These are phyloP conservation scores for Hevea brasiliensis DNA, from an alignment of 345 rosid genomes.

Conservation along the genomic window DNA sequence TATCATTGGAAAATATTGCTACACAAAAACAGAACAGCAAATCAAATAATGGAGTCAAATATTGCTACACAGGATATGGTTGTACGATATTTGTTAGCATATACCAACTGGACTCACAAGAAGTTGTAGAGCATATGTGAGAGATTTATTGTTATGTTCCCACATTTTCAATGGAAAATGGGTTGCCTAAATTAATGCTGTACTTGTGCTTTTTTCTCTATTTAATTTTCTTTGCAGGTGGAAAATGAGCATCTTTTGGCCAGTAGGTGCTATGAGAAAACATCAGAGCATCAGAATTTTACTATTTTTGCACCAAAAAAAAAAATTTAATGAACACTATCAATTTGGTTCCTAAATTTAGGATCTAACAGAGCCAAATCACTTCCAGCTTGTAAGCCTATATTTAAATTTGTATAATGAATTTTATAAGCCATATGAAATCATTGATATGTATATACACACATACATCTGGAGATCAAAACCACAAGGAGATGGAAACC, in stretches of 20 bases:
- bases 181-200: too few relatives aligned
- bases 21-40: not conserved
- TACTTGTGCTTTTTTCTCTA: too few relatives aligned
- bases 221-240: not conserved
- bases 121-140: too few relatives aligned
- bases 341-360: slow-evolving; percentile 5
- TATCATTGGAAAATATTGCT: not conserved
- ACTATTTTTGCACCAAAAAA: too few relatives aligned
- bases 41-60: not conserved
- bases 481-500: not conserved
- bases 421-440: not conserved
- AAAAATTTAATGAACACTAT: not conserved
- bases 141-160: too few relatives aligned
- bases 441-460: not conserved
- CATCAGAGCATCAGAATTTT: too few relatives aligned
- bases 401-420: not conserved
- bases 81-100: too few relatives aligned
- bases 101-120: too few relatives aligned
- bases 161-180: too few relatives aligned
- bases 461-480: not conserved
- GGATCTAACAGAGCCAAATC: not conserved
- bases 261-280: not conserved
- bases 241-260: not conserved
- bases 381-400: not conserved
- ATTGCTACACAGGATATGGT: not conserved